Conservation (phyloP, 805 yeast genomes). For the Myxozyma melibiosi region DNA sequence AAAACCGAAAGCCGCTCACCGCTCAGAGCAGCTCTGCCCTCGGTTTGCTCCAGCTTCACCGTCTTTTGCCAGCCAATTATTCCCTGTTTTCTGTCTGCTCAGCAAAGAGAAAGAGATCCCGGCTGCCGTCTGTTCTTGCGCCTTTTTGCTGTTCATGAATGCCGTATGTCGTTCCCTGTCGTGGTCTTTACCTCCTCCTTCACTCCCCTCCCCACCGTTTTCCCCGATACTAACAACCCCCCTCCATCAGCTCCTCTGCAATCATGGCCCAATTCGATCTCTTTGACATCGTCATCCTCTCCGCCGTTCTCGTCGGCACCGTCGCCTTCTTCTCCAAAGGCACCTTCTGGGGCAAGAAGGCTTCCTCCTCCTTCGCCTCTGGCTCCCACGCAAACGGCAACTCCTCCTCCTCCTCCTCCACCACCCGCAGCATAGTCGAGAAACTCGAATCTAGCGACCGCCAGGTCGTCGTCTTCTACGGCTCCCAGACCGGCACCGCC, state of each 20-base stretch:
- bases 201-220: no score
- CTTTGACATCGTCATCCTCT: constrained; percentile 68
- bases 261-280: constrained; percentile 54
- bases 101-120: no score
- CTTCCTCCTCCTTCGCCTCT: constrained; percentile 3
- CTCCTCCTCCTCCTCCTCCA: constrained; percentile 13
- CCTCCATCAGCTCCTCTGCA: neutral
- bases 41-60: neutral
- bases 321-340: constrained; percentile 70
- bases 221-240: neutral
- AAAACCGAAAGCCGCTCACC: neutral
- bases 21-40: neutral
- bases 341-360: constrained; percentile 48
- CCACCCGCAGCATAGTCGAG: constrained; percentile 39
- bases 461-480: constrained; percentile 78
- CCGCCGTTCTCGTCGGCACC: constrained; percentile 66
- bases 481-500: constrained; percentile 98
- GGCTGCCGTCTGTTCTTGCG: neutral
- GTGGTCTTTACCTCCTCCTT: no score
- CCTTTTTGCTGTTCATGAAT: no score
- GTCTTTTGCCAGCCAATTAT: neutral
- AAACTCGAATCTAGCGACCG: constrained; percentile 61
- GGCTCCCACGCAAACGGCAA: constrained; percentile 6
- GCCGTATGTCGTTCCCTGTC: no score
- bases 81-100: neutral